Evolutionary conservation across 169 alveolate species (phyloP), one percentile per base, ranked within the genome.

Genomic region (Neospora caninum): DNA sequence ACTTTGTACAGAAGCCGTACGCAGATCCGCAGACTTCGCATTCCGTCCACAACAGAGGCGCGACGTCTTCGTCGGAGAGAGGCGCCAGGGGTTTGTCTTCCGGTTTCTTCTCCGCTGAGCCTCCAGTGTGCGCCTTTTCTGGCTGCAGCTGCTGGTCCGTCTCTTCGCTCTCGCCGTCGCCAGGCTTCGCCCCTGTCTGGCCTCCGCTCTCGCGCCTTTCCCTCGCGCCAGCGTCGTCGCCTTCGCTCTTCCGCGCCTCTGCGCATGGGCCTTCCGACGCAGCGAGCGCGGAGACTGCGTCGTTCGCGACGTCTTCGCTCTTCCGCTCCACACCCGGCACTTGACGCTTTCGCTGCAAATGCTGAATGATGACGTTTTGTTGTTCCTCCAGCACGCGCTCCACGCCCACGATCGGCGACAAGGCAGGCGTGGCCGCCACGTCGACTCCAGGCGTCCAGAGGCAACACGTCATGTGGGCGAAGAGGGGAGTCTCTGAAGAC

Each of bases 381-480:
- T 92, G 92, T 36, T 88, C 42, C 92, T 80, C 78, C 82, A 88
- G 87, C 91, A 92, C 96, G 36, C 67, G 64, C 29, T 94, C 96
- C 22, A 94, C 96, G 38, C 96, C 96, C 20, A 88, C 91, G 20
- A 94, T 88, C 36, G 96, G 96, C 0, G 94, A 87, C 2, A 94
- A 45, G 38, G 82, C 91, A 29, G 87, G 93, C 27, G 92, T 88
- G 58, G 87, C 96, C 27, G 96, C 94, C 2, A 92, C 93, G 34
- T 94, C 94, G 34, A 94, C 93, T 13, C 93, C 93, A 29, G 96
- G 96, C 18, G 96, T 54, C 96, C 96, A 94, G 38, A 94, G 84
- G 29, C 94, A 91, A 80, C 96, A 94, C 20, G 91, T n/a, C 96
- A 94, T 94, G 31, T 94, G 96, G 2, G 93, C 94, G 84, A 94